These are phyloP conservation scores for Blastobotrys serpentis DNA, from an alignment of 1,139 yeast genomes.

Conservation along the genomic window DNA sequence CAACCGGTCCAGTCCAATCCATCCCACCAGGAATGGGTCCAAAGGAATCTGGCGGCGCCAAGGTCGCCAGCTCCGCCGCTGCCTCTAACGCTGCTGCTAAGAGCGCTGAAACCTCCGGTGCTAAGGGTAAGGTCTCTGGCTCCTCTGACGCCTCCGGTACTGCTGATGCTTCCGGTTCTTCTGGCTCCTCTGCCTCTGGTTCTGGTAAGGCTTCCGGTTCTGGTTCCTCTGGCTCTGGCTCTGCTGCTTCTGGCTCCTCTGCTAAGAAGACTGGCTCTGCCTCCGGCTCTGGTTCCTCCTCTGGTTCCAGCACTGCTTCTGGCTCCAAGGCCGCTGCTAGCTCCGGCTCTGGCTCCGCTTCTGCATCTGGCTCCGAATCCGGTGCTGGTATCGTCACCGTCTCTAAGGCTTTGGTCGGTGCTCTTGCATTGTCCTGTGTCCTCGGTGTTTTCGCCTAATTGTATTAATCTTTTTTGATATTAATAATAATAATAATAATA, in stretches of 20 bases:
- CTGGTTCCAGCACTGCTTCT: constrained; percentile 15
- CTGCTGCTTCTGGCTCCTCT: constrained; percentile 18
- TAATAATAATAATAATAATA: not conserved
- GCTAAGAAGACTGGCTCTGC: not conserved
- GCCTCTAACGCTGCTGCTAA: constrained; percentile 20
- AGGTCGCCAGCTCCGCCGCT: constrained; percentile 22
- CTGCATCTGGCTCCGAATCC: constrained; percentile 17
- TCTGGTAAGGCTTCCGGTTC: constrained; percentile 17
- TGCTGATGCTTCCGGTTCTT: constrained; percentile 16
- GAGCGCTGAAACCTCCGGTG: constrained; percentile 20
- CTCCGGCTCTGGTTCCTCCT: constrained; percentile 16
- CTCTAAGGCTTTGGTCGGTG: constrained; percentile 16
- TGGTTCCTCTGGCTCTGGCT: constrained; percentile 16
- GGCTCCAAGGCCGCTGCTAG: constrained; percentile 16
- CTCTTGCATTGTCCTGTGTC: constrained; percentile 22
- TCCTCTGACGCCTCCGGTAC: constrained; percentile 16
- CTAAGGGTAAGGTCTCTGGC: constrained; percentile 16
- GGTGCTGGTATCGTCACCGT: constrained; percentile 12
- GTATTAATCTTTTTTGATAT: not conserved
- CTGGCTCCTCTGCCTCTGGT: constrained; percentile 19
- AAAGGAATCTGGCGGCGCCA: constrained; percentile 24
- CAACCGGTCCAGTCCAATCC: constrained; percentile 34
- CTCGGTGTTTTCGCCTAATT: constrained; percentile 21
- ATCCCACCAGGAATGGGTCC: constrained; percentile 19
- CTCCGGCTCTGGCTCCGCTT: constrained; percentile 12